Conservation (phyloP, 441 rosid genomes). For the Euphorbia neoarborescens region DNA sequence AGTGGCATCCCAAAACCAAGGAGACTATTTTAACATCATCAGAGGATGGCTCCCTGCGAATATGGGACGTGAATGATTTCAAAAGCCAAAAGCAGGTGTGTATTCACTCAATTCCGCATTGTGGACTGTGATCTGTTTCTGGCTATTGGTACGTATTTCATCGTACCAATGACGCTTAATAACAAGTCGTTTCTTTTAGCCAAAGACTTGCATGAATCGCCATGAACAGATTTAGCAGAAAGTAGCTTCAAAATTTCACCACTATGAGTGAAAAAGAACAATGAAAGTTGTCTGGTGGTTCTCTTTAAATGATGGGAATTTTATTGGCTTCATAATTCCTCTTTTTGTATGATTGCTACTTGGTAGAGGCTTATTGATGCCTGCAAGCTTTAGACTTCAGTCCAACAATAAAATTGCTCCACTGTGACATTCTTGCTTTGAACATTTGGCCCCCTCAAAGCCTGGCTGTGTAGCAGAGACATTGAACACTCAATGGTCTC, state of each 20-base stretch:
- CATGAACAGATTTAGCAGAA: background rate
- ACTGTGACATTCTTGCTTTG: background rate
- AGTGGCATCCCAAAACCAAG: conserved; percentile 83
- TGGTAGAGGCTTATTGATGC: background rate
- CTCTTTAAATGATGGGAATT: background rate
- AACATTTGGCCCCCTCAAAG: background rate
- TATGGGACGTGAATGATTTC: conserved; percentile 97
- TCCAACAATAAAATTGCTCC: background rate
- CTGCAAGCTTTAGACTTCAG: background rate
- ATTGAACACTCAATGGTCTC: too few species aligned
- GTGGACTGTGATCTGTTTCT: background rate
- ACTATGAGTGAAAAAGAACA: background rate
- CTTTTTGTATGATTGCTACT: background rate
- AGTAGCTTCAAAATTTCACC: background rate
- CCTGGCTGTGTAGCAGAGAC: background rate
- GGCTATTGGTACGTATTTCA: background rate
- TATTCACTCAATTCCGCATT: background rate
- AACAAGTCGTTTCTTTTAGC: background rate
- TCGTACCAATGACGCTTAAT: background rate
- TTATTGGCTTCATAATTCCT: background rate
- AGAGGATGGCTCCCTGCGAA: conserved; percentile 91
- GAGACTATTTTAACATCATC: conserved; percentile 91
- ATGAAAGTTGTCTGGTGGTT: background rate
- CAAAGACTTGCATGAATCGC: background rate
- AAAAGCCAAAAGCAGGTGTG: conserved; percentile 88